Conservation (phyloP, 2,329 filamentous ascomycete species). For the Cercospora beticola region DNA sequence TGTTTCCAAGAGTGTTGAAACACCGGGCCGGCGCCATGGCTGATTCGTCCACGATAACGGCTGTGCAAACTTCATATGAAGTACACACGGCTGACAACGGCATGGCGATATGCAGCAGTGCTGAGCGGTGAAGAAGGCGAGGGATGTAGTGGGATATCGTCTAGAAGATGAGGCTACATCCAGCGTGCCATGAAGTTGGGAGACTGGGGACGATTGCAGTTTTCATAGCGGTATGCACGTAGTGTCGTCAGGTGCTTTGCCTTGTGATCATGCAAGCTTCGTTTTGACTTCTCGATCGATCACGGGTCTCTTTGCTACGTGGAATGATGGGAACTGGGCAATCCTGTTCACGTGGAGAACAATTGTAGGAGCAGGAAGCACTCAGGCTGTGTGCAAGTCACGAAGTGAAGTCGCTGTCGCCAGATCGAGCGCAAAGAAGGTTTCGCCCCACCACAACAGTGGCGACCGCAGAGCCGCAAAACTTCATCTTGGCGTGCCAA, state of each 20-base stretch:
- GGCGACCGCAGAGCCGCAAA: background rate
- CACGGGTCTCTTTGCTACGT: background rate
- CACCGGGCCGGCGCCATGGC: background rate
- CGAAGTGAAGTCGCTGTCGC: background rate
- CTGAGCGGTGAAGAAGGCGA: constrained; percentile 4
- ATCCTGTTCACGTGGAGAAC: background rate
- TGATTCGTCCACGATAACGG: constrained; percentile 1
- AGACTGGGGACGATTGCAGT: background rate
- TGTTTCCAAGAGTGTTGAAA: background rate
- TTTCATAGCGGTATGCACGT: background rate
- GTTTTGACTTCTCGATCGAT: background rate
- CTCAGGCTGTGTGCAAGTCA: background rate
- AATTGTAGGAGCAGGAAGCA: background rate
- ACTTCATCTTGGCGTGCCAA: background rate
- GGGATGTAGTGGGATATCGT: constrained; percentile 12
- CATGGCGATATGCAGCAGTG: background rate
- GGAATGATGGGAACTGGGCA: background rate
- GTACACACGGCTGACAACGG: constrained; percentile 5
- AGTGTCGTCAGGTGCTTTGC: background rate
- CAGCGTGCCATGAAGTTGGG: background rate
- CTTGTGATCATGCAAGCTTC: background rate
- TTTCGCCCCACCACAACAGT: background rate
- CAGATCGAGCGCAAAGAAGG: background rate
- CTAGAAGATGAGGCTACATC: background rate
- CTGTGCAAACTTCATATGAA: background rate